Percentiles rank a stretch among this genome's conserved stretches.
These are phyloP conservation scores for Daldinia bambusicola DNA, from an alignment of 495 filamentous ascomycete species.

Conservation along the genomic window DNA sequence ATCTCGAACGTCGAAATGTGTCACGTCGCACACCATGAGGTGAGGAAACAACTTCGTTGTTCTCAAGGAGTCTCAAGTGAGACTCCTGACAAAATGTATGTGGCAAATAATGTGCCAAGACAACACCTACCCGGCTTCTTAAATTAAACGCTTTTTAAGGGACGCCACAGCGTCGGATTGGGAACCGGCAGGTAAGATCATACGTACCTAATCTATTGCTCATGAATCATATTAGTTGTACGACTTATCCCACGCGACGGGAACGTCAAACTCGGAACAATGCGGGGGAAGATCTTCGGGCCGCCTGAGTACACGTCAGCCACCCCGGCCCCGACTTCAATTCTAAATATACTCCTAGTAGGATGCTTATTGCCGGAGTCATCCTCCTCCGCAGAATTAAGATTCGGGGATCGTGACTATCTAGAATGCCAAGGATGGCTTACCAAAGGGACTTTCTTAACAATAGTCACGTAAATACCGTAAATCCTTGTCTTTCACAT, in stretches of 20 bases:
- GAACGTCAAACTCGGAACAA: conserved; percentile 7
- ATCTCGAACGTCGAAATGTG: conserved; percentile 7
- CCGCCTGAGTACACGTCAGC: conserved; percentile 41
- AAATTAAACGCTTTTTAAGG: conserved; percentile 8
- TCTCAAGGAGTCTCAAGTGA: no score
- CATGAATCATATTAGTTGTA: conserved; percentile 19
- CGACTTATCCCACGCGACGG: conserved; percentile 28
- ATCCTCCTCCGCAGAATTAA: conserved; percentile 49
- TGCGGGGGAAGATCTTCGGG: conserved; percentile 7
- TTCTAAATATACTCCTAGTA: conserved; percentile 48
- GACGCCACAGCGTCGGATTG: conserved; percentile 8
- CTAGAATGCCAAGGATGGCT: not conserved
- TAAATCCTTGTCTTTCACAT: no score
- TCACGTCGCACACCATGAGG: no score
- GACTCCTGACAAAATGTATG: conserved; percentile 15
- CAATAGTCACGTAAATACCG: no score
- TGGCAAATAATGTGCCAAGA: not conserved
- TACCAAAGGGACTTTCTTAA: not conserved
- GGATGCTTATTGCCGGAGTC: conserved; percentile 55
- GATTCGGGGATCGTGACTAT: not conserved
- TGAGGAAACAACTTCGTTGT: no score
- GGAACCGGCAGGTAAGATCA: not conserved
- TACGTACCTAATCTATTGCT: not conserved
- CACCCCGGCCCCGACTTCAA: conserved; percentile 53
- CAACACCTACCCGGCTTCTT: not conserved